Evolutionary conservation across 2,329 filamentous ascomycete genomes (phyloP).

Genomic region (Purpureocillium takamizusanense): DNA sequence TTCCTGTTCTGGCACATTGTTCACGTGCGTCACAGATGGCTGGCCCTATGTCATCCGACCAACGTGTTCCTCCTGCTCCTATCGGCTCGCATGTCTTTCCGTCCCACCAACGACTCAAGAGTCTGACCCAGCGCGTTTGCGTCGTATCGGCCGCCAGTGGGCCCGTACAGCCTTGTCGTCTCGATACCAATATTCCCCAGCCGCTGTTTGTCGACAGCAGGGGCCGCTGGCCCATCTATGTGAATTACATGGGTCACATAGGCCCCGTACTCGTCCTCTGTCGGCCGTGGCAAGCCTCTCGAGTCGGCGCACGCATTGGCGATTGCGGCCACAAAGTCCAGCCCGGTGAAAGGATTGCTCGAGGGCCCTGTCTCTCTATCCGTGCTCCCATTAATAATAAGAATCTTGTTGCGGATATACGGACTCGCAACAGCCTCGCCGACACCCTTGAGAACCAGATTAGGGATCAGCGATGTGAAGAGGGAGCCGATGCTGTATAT

Average conservation of each 20-base stretch:
- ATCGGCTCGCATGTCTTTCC: constrained; percentile 25
- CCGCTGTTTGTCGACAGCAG: constrained; percentile 57
- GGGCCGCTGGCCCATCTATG: constrained; percentile 61
- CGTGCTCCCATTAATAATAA: constrained; percentile 74
- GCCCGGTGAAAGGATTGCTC: constrained; percentile 54
- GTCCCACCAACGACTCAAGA: constrained; percentile 68
- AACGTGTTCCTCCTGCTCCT: constrained; percentile 36
- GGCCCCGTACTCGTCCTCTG: constrained; percentile 40
- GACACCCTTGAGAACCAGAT: constrained; percentile 65
- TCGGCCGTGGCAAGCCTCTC: constrained; percentile 33
- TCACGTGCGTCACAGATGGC: no score
- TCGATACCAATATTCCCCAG: constrained; percentile 65
- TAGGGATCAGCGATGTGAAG: constrained; percentile 83
- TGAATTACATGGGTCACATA: constrained; percentile 85
- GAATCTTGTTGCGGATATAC: constrained; percentile 56
- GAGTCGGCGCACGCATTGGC: constrained; percentile 65
- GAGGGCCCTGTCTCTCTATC: constrained; percentile 82
- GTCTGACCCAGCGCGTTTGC: constrained; percentile 64
- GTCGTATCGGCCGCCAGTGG: constrained; percentile 62
- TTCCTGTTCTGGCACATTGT: no score
- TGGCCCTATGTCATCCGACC: constrained; percentile 15
- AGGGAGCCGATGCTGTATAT: constrained; percentile 92
- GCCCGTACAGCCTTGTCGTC: constrained; percentile 67
- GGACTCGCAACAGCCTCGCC: constrained; percentile 46
- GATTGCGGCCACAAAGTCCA: constrained; percentile 77